These are phyloP conservation scores for Iris pallida DNA, from an alignment of 116 monocot species.

Conservation along the genomic window DNA sequence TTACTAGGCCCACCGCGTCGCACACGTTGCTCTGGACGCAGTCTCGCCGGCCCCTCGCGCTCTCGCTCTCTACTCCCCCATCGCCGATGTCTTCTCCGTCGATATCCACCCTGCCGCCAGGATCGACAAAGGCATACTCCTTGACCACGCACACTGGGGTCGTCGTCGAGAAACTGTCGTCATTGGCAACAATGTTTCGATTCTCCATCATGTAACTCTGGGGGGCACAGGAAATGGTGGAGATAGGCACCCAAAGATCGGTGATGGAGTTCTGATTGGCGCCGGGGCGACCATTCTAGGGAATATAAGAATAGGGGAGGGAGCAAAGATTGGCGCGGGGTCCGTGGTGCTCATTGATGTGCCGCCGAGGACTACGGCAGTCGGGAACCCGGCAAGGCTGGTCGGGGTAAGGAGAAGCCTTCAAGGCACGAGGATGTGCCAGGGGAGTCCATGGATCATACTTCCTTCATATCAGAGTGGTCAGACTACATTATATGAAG, in stretches of 20 bases:
- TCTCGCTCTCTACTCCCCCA: conserved; percentile 13
- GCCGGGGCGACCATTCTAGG: conserved; percentile 82
- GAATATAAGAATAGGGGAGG: conserved; percentile 60
- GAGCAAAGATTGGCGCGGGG: conserved; percentile 81
- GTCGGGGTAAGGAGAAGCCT: conserved; percentile 43
- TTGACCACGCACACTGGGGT: conserved; percentile 27
- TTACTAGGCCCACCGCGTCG: conserved; percentile 8
- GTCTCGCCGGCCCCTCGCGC: conserved; percentile 14
- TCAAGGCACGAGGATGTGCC: conserved; percentile 48
- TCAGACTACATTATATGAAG: conserved; percentile 67
- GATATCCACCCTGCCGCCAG: conserved; percentile 25
- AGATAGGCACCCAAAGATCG: conserved; percentile 67
- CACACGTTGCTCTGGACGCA: conserved; percentile 19
- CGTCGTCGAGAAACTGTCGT: conserved; percentile 24
- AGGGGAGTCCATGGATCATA: conserved; percentile 80
- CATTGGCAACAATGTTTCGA: conserved; percentile 23
- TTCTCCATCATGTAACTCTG: conserved; percentile 26
- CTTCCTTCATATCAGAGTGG: conserved; percentile 61
- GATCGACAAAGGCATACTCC: conserved; percentile 18
- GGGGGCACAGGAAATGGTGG: conserved; percentile 26
- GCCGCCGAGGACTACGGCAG: conserved; percentile 53
- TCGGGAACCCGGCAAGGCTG: conserved; percentile 67
- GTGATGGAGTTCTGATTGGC: conserved; percentile 67
- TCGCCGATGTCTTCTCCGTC: conserved; percentile 22
- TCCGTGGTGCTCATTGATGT: conserved; percentile 73